Evolutionary conservation across 2,329 filamentous ascomycete species (phyloP).

Genomic region (Ophiostoma himal-ulmi): DNA sequence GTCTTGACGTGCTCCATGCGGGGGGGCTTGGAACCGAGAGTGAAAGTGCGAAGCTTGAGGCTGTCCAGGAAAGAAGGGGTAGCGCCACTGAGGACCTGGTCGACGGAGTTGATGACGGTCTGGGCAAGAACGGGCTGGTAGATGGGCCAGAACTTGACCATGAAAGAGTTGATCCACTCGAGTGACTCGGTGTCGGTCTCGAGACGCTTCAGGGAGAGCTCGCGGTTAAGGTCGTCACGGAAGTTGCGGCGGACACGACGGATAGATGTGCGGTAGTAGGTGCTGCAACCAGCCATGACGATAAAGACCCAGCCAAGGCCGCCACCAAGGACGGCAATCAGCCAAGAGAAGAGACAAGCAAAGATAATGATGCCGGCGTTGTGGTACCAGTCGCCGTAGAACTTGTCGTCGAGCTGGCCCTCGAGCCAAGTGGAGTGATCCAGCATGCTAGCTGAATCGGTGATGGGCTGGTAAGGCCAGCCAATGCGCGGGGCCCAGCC

Average conservation of each 20-base stretch:
- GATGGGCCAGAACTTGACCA: slow-evolving; percentile 99
- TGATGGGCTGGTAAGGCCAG: slow-evolving; percentile 52
- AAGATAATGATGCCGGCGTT: slow-evolving; percentile 93
- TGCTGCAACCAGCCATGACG: slow-evolving; percentile 85
- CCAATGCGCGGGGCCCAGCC: slow-evolving; percentile 90
- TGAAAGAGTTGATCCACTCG: slow-evolving; percentile 98
- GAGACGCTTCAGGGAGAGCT: slow-evolving; percentile 72
- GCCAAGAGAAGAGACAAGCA: slow-evolving; percentile 83
- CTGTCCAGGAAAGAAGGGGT: slow-evolving; percentile 92
- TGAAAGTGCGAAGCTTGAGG: slow-evolving; percentile 87
- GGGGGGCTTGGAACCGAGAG: slow-evolving; percentile 89
- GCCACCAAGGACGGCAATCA: slow-evolving; percentile 81
- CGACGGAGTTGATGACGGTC: slow-evolving; percentile 87
- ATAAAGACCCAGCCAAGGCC: slow-evolving; percentile 90
- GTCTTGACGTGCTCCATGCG: slow-evolving; percentile 97
- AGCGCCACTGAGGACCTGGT: slow-evolving; percentile 88
- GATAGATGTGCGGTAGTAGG: slow-evolving; percentile 94
- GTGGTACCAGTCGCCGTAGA: slow-evolving; percentile 98
- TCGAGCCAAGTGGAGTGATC: slow-evolving; percentile 89
- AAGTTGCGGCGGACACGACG: slow-evolving; percentile 92
- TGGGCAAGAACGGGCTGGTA: slow-evolving; percentile 90
- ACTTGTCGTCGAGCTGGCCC: slow-evolving; percentile 74
- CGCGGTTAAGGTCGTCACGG: slow-evolving; percentile 84
- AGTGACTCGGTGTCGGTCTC: slow-evolving; percentile 89
- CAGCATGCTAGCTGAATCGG: slow-evolving; percentile 62